Base-by-base conservation (phyloP, 192 early-diverging fungal species). In the Entomortierella parvispora region DNA sequence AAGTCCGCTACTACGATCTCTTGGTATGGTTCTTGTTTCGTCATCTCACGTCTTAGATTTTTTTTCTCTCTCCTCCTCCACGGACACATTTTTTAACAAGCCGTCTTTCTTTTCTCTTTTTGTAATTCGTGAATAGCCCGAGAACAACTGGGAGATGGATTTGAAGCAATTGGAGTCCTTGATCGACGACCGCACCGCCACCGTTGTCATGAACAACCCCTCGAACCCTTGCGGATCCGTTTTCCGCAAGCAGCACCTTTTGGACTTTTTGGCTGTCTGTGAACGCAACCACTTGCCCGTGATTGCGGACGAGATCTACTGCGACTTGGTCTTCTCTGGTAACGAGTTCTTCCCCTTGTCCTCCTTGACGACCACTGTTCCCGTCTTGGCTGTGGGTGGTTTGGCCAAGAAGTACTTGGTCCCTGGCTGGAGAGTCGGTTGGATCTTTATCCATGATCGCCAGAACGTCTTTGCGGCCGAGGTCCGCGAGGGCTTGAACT, bases 141-240 rank as follows among this genome's bases (percentile, higher is more conserved):
- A 92, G 40, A 70, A 80, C 49, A 91, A 90, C 68, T 96, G 95
- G 95, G 92, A 95, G 72, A 86, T 86, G 31, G 95, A 96, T 81
- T 71, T 96, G 29, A 86, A 80, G 25, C 90, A 95, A 32, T 69
- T 96, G 66, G 91, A 91, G 68, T 88, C 89, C 4, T 84, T 93
- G 62, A 92, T 96, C 53, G 92, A 97, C 68, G 84, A 87, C 0
- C 89, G 93, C 40, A 97, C 95, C 5, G 87, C 88, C 1, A 90
- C 88, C 23, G 90, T 95, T 44, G 65, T 95, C 40, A 90, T 95
- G 82, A 95, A 95, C 86, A 96, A 95, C 81, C 94, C 95, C 32
- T 94, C 92, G 43, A 97, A 97, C 78, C 95, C 95, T 1, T 97
- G 95, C 64, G 95, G 95, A 4, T 95, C 94, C 31, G 93, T 93